These are phyloP conservation scores for Acanthamoeba royreba DNA, from an alignment of 208 protist genomes.

Conservation along the genomic window DNA sequence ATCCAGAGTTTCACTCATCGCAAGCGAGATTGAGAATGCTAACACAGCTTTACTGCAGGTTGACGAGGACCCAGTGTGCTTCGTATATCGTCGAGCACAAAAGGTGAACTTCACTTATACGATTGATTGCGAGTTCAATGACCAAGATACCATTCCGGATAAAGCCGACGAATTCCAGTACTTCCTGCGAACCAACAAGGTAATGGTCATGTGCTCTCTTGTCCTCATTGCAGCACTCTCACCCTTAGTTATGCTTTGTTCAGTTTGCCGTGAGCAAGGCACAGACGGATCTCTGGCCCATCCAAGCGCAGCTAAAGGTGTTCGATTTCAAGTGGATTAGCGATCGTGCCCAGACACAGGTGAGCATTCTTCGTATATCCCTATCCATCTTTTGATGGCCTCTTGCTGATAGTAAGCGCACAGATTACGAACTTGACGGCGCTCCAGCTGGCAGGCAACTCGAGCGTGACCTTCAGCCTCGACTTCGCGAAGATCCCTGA, in stretches of 20 bases:
- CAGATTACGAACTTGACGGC: not conserved
- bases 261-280: slow-evolving; percentile 21
- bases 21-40: not conserved
- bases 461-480: not conserved
- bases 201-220: not conserved
- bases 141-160: not conserved
- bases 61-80: slow-evolving; percentile 10
- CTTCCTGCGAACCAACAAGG: not conserved
- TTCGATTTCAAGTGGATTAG: not conserved
- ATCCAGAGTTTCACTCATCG: not conserved
- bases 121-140: slow-evolving; percentile 1
- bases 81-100: not conserved
- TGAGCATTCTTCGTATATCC: not conserved
- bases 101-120: not conserved
- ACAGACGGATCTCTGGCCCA: not conserved
- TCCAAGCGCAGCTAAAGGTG: not conserved
- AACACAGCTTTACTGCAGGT: not conserved
- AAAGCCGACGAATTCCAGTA: not conserved
- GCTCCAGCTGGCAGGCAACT: not conserved
- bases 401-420: not conserved
- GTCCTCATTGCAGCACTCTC: not conserved
- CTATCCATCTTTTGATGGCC: not conserved
- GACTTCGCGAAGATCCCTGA: not conserved
- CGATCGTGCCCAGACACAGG: not conserved
- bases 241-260: not conserved